phyloP scores from a whole-genome alignment of 257 asterid species.

The Lycium ferocissimum region DNA sequence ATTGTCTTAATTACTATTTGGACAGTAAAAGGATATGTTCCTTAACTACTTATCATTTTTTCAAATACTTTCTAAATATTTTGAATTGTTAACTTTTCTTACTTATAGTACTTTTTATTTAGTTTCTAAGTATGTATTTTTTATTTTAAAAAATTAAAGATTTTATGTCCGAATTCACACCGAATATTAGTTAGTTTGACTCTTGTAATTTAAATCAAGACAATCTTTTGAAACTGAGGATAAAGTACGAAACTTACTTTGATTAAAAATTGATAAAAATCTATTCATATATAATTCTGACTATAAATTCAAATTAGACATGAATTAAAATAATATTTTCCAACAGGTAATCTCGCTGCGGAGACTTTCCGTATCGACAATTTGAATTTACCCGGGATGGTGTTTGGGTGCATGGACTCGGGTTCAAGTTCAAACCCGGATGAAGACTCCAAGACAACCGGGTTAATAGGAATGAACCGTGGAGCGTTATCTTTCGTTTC shows the following conservation, averaged over 20 bases:
- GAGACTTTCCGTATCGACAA: constrained; percentile 51
- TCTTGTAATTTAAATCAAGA: no score
- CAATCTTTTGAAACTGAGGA: no score
- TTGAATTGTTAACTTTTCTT: no score
- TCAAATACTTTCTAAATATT: no score
- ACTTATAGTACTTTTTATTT: no score
- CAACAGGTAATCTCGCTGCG: constrained; percentile 70
- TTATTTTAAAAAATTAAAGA: no score
- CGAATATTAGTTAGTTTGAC: no score
- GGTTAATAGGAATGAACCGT: constrained; percentile 94
- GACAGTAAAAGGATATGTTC: no score
- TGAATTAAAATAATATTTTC: constrained; percentile 57
- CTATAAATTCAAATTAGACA: constrained; percentile 25
- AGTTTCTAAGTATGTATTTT: no score
- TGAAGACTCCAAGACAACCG: constrained; percentile 71
- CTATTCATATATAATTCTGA: constrained; percentile 74
- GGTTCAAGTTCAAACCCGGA: constrained; percentile 78
- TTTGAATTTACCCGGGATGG: constrained; percentile 42
- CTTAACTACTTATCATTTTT: no score
- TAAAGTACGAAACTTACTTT: constrained; percentile 53
- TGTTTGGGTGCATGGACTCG: constrained; percentile 90
- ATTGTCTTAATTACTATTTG: no score
- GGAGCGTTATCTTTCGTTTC: constrained; percentile 83
- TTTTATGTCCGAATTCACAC: no score
- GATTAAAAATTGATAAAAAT: constrained; percentile 55